These are phyloP conservation scores for Arctium minus DNA, from an alignment of 129 eudicot species.

Conservation along the genomic window DNA sequence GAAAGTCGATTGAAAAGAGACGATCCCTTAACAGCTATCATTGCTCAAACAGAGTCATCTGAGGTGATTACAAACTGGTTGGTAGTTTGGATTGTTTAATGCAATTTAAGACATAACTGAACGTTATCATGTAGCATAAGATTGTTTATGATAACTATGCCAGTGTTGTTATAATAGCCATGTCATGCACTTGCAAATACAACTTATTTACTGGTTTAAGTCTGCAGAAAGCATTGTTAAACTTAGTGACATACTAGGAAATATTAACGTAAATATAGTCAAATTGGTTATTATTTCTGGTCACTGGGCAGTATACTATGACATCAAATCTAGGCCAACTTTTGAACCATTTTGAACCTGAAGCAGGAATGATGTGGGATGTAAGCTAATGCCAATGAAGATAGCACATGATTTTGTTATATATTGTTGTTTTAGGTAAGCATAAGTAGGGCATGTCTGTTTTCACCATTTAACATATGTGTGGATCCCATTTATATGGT, in stretches of 20 bases:
- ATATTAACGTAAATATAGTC: not conserved
- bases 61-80: conserved; percentile 53
- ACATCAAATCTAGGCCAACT: not conserved
- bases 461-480: too few relatives aligned
- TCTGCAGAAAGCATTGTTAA: not conserved
- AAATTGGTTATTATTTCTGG: not conserved
- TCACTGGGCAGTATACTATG: not conserved
- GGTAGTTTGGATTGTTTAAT: conserved; percentile 3
- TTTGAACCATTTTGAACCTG: not conserved
- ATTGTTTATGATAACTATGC: not conserved
- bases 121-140: not conserved
- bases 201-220: conserved; percentile 10
- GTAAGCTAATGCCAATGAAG: not conserved
- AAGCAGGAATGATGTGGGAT: not conserved
- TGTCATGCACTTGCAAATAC: not conserved
- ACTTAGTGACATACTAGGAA: not conserved
- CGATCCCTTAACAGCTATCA: conserved; percentile 92
- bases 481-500: too few relatives aligned
- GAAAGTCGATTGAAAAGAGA: conserved; percentile 92
- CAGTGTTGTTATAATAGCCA: not conserved
- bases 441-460: too few relatives aligned
- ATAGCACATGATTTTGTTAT: too few relatives aligned
- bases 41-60: conserved; percentile 70
- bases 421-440: too few relatives aligned
- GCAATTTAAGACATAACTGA: not conserved